Base-by-base conservation (phyloP, 148 eudicot genomes). In the Rhododendron ferrugineum region DNA sequence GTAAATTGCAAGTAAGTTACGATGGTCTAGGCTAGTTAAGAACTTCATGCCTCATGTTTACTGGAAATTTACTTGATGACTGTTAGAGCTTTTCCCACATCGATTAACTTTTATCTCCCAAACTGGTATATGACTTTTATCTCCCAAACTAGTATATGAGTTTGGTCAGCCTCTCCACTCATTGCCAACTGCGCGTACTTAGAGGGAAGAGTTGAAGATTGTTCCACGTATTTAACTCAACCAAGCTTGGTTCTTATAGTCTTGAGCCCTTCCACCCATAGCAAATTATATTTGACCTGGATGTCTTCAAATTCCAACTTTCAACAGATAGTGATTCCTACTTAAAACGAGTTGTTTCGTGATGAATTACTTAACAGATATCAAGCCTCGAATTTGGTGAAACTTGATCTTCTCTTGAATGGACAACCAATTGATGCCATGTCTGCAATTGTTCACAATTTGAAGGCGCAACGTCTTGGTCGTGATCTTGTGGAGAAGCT, bases 401-500 rank as follows among this genome's bases (percentile, higher is more conserved):
- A 96, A 87, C 90, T 96, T 78, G 99, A 96, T 89, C 85, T 96
- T 66, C 97, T 96, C 85, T 90, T 96, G 90, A 96, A 96, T 87
- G 98, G 98, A 73, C 98, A 96, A 88, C 95, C 99, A 47, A 96
- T 96, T 83, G 99, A 96, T 92, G 99, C 99, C 70, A 96, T 96
- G 99, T 93, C 99, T 70, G 92, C 95, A 58, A 96, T 96, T 90
- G 97, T 96, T 84, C 99, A 96, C 87, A 93, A 81, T 86, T 86
- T 88, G 88, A 96, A 96, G 89, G 98, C 99, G 18, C 97, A 91
- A 89, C 95, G 98, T 88, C 90, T 96, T 86, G 99, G 99, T 78
- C 98, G 99, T 62, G 93, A 87, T 86, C 94, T 96, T 49, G 99
- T 91, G 83, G 99, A 95, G 32, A 95, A 95, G 91, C 89, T 96